Percentiles rank a stretch among this genome's conserved stretches.
phyloP scores from a whole-genome alignment of 176 grass and related monocot genomes.

The Phragmites australis region DNA sequence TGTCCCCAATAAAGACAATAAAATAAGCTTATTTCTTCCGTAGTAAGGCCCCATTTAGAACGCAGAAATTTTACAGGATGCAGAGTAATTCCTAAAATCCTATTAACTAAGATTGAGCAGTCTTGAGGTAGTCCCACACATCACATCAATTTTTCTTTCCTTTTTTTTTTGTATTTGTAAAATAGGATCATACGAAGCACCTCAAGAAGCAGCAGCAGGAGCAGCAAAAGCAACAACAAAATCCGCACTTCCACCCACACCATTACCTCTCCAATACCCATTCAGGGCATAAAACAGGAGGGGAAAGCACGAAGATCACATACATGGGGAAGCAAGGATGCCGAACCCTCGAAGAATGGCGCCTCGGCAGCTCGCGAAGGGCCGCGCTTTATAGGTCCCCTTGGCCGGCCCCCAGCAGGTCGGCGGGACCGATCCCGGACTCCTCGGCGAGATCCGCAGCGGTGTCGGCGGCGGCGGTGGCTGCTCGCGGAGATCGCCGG shows the following conservation, averaged over 20 bases:
- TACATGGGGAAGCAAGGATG: constrained; percentile 25
- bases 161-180: too few relatives aligned
- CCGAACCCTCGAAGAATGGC: neutral
- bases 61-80: neutral
- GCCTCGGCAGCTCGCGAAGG: neutral
- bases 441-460: constrained; percentile 10
- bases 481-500: constrained; percentile 40
- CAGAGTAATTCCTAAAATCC: neutral
- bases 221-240: neutral
- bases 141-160: too few relatives aligned
- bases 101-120: neutral
- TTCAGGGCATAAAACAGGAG: neutral
- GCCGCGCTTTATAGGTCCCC: neutral
- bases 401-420: neutral
- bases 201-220: neutral
- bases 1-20: neutral
- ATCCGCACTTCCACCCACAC: neutral
- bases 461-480: neutral
- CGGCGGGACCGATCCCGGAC: neutral
- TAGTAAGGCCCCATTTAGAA: neutral
- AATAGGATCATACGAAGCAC: neutral
- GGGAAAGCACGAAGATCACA: neutral
- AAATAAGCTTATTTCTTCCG: neutral
- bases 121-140: neutral
- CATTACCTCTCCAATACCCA: neutral